Base-by-base conservation (phyloP, 345 rosid genomes). In the Brassica juncea region DNA sequence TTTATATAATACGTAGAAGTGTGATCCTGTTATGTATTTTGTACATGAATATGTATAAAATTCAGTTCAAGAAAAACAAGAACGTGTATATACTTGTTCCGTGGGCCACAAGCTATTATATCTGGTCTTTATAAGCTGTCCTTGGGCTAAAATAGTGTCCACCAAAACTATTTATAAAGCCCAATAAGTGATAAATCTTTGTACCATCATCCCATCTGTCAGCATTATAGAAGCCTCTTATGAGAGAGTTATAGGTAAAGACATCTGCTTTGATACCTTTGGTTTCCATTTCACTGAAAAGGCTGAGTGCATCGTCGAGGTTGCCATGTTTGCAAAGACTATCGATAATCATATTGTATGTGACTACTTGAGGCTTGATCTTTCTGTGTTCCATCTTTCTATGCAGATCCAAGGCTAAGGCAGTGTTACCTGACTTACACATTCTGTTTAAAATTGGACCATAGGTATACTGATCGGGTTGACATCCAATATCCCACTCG, bases 281-380 rank as follows among this genome's bases (percentile, higher is more conserved):
- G 2, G 12, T 23, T 67, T 23, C 25, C 2, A 23, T 23, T 23
- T 23, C 25, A 23, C 25, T 23, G 25, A 23, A 23, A 23, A 23
- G 44, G 44, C 30, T 70, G 62, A 70, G 4, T 15, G 63, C 63
- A 9, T 9, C 14, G 2, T 54, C 30, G 16, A 54, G 8, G 15
- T 2, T 70, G 47, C 64, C 64, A 6, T 54, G 16, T 70, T 55
- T 55, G 31, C 74, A 55, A 19, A 70, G 63, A 11, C 74, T 4
- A 70, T 75, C 70, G 2, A 79, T 77, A n/a, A 85, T 8, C 1
- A 64, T 67, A 61, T 11, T 84, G 49, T 75, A 84, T 4, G 16
- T 14, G n/a, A 23, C 57, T 25, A 6, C 79, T 44, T 55, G 23
- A 11, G 70, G 66, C 8, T 75, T 70, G 9, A 66, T 15, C 11